Evolutionary conservation across 2,329 filamentous ascomycete genomes (phyloP), one percentile per base, ranked within the genome.

Genomic region (Fusarium pseudoanthophilum): DNA sequence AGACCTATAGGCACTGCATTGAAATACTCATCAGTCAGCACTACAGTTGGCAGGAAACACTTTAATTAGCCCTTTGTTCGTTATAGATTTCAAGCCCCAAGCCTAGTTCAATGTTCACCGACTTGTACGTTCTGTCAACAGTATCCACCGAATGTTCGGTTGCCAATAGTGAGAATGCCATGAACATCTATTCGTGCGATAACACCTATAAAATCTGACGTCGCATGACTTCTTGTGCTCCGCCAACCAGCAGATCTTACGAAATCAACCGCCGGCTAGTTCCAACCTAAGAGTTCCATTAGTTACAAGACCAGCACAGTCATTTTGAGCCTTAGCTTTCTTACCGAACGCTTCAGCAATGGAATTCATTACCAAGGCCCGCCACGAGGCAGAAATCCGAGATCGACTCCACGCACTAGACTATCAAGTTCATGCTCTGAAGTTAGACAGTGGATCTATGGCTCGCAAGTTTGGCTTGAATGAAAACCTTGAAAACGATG

Each of bases 61-160:
- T 16, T 16, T 10, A 11, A 16, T 48, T 10, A 5, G 0, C 7
- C 4, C 4, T n/a, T 15, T 15, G 8, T 34, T 34, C 2, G 2
- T 7, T 2, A 20, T 14, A 3, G 24, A 0, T 24, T 26, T 5
- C 11, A 7, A 3, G 14, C 8, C 18, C 4, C 2, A 52, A 20
- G 3, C 2, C 16, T 26, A 11, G 18, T 18, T 9, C 5, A 21
- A 14, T 21, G 4, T 15, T 52, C 5, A 20, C 6, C 2, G 34
- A 2, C 10, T 8, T 34, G 2, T 1, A 0, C 6, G 8, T 15
- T 2, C n/a, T 16, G n/a, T 26, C 36, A 30, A 4, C 16, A 5
- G 3, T 26, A 5, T 7, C 3, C 5, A 2, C 18, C 20, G 9
- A 8, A 14, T 26, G n/a, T 20, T 36, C n/a, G 6, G 18, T 3